phyloP scores from a whole-genome alignment of 768 basidiomycete species.

The Trametes coccinea region DNA sequence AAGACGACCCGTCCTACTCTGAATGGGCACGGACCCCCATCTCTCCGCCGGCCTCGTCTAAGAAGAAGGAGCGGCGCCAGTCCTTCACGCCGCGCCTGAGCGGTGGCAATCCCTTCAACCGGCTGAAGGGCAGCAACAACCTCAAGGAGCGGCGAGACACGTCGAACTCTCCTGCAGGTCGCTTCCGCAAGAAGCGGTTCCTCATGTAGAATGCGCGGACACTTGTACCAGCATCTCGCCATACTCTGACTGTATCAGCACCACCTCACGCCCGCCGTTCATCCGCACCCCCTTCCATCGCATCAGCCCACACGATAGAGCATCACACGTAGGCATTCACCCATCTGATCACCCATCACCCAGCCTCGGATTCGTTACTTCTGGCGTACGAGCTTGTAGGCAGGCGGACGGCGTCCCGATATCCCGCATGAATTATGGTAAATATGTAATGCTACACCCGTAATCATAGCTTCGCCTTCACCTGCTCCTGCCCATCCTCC shows the following conservation, averaged over 20 bases:
- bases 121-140: constrained; percentile 38
- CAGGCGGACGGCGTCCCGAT: background rate
- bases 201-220: constrained; percentile 33
- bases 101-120: constrained; percentile 38
- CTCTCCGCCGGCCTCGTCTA: constrained; percentile 12
- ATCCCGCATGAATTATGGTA: constrained; percentile 18
- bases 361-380: background rate
- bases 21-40: constrained; percentile 25
- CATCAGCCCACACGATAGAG: background rate
- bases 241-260: background rate
- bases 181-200: constrained; percentile 36
- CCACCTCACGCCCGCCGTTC: background rate
- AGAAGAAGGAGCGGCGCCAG: constrained; percentile 9
- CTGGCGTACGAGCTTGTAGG: background rate
- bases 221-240: background rate
- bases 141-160: constrained; percentile 31
- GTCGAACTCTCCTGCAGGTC: constrained; percentile 24
- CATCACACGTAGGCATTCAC: background rate
- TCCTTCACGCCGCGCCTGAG: background rate
- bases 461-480: constrained; percentile 30
- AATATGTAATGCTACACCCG: constrained; percentile 13
- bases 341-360: background rate
- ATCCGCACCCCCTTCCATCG: background rate
- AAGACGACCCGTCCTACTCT: constrained; percentile 28
- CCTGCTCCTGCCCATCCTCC: constrained; percentile 3